Evolutionary conservation across 2,329 filamentous ascomycete species (phyloP).

Genomic region (Pseudogymnoascus pannorum): DNA sequence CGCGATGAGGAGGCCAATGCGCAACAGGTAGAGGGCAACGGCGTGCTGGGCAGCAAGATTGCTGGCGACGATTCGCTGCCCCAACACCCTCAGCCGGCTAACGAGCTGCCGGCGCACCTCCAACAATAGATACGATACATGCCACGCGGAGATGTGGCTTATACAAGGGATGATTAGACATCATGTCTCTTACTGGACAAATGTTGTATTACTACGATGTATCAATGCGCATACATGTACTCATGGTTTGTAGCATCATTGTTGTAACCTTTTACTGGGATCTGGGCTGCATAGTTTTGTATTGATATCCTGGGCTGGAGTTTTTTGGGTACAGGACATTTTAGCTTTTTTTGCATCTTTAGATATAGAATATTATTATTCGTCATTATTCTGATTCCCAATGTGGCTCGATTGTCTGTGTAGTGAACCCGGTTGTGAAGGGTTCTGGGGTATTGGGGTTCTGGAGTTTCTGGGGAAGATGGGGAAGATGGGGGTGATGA

Average conservation of each 20-base stretch:
- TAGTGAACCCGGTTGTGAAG: background rate
- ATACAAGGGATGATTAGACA: background rate
- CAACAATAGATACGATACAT: background rate
- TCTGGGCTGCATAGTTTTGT: background rate
- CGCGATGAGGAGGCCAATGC: conserved; percentile 1
- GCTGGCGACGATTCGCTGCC: background rate
- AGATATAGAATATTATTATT: conserved; percentile 5
- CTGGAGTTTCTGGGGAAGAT: background rate
- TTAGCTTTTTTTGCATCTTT: background rate
- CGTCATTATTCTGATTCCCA: background rate
- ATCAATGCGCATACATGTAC: background rate
- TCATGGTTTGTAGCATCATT: background rate
- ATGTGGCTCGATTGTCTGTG: background rate
- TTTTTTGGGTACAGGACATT: conserved; percentile 4
- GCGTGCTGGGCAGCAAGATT: background rate
- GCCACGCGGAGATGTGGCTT: background rate
- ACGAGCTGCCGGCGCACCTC: background rate
- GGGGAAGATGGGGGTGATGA: no score
- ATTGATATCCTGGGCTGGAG: conserved; percentile 8
- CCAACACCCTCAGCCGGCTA: background rate
- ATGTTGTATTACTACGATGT: background rate
- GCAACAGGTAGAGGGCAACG: conserved; percentile 3
- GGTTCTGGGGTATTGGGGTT: background rate
- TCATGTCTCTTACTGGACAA: background rate
- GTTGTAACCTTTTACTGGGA: background rate